Evolutionary conservation across 306 rosid genomes (phyloP).

Genomic region (Vicia sativa): DNA sequence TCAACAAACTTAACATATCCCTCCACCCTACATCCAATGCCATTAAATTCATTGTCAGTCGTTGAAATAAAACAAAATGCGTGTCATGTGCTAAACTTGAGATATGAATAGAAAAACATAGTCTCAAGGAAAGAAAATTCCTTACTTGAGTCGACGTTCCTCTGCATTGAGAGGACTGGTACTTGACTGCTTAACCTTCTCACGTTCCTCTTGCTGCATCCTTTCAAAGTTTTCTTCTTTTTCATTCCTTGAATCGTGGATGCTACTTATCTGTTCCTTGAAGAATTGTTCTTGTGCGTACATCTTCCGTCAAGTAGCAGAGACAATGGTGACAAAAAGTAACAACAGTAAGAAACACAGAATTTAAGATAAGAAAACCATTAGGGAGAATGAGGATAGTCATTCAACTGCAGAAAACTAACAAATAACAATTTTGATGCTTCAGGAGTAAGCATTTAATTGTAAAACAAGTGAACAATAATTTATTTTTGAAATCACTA

Average conservation of each 20-base stretch:
- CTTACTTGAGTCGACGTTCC: conserved; percentile 56
- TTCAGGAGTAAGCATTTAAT: background rate
- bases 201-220: conserved; percentile 77
- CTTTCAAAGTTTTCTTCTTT: conserved; percentile 77
- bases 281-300: conserved; percentile 65
- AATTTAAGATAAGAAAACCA: conserved; percentile 18
- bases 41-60: conserved; percentile 6
- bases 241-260: conserved; percentile 55
- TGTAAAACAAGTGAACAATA: conserved; percentile 15
- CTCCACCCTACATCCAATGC: conserved; percentile 51
- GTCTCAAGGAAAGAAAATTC: background rate
- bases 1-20: conserved; percentile 57
- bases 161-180: conserved; percentile 47
- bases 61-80: conserved; percentile 7
- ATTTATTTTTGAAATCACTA: conserved; percentile 3
- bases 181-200: conserved; percentile 64
- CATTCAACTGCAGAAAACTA: background rate
- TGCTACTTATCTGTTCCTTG: conserved; percentile 58
- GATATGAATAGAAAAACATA: conserved; percentile 24
- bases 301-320: conserved; percentile 53
- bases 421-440: conserved; percentile 7
- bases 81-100: background rate
- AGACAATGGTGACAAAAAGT: conserved; percentile 22
- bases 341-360: conserved; percentile 1
- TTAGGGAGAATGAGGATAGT: conserved; percentile 10